phyloP scores from a whole-genome alignment of 257 asterid genomes.

The Thymus quinquecostatus region DNA sequence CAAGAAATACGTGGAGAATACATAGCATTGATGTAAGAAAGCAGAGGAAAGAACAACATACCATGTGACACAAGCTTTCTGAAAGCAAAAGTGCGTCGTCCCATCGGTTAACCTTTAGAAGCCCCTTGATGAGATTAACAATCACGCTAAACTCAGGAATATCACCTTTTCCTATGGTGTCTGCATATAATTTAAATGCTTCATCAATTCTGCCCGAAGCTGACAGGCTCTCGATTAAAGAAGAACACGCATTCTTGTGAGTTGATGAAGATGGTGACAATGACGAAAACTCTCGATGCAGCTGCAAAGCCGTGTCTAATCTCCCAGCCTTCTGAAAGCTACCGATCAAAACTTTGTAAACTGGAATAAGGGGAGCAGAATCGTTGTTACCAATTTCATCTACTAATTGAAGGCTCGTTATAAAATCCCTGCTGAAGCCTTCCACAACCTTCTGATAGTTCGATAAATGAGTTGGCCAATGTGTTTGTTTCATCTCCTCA shows the following conservation, averaged over 20 bases:
- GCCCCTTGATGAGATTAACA: slow-evolving; percentile 70
- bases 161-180: slow-evolving; percentile 57
- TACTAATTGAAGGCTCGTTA: slow-evolving; percentile 63
- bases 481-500: slow-evolving; percentile 88
- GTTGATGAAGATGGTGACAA: slow-evolving; percentile 36
- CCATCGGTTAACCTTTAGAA: slow-evolving; percentile 64
- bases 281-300: slow-evolving; percentile 61
- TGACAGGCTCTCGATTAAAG: slow-evolving; percentile 63
- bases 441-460: slow-evolving; percentile 76
- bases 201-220: slow-evolving; percentile 57
- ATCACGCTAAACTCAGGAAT: slow-evolving; percentile 60
- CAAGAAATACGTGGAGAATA: slow-evolving; percentile 10
- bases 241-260: slow-evolving; percentile 50
- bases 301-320: slow-evolving; percentile 69
- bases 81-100: slow-evolving; percentile 77
- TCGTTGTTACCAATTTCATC: slow-evolving; percentile 58
- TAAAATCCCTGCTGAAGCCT: slow-evolving; percentile 77
- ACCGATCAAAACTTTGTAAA: slow-evolving; percentile 72
- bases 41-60: slow-evolving; percentile 32
- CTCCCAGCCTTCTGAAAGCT: slow-evolving; percentile 80
- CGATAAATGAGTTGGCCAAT: slow-evolving; percentile 75
- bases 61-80: slow-evolving; percentile 73
- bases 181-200: slow-evolving; percentile 71
- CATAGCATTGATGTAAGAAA: not conserved
- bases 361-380: slow-evolving; percentile 59